A percentile compares a stretch with the other conserved stretches of the same genome.
phyloP scores from a whole-genome alignment of 108 stramenopile genomes.

The Skeletonema potamos region DNA sequence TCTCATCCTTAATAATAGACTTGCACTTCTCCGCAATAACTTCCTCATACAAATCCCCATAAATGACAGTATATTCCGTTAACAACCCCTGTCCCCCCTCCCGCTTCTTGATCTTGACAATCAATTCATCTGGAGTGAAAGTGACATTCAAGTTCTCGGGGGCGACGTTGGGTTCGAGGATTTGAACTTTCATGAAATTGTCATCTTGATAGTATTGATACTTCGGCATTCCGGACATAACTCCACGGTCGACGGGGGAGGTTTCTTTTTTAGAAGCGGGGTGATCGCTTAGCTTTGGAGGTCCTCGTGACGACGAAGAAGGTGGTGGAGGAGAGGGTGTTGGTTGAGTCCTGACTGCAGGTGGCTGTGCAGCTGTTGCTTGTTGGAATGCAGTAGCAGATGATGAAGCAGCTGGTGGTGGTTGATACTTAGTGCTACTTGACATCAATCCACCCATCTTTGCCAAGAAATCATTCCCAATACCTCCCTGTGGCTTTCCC shows the following conservation, averaged over 20 bases:
- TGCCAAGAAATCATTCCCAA: constrained; percentile 1
- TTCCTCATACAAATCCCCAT: constrained; percentile 71
- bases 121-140: constrained; percentile 62
- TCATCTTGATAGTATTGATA: constrained; percentile 94
- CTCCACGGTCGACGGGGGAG: neutral
- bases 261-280: constrained; percentile 13
- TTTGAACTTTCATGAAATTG: constrained; percentile 78
- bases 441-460: neutral
- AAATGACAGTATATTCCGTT: constrained; percentile 72
- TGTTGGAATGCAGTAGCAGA: neutral
- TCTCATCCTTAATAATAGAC: constrained; percentile 69
- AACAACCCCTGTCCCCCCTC: constrained; percentile 3
- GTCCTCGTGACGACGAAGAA: neutral
- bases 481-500: neutral
- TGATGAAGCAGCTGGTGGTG: constrained; percentile 7
- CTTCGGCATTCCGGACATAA: constrained; percentile 61
- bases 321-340: neutral
- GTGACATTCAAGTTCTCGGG: constrained; percentile 59
- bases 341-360: neutral
- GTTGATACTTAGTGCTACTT: neutral
- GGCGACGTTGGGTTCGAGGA: constrained; percentile 74
- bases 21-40: constrained; percentile 64
- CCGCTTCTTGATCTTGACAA: constrained; percentile 60
- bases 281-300: constrained; percentile 4
- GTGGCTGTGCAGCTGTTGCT: neutral